phyloP scores from a whole-genome alignment of 2,329 filamentous ascomycete genomes.

The Arthroderma uncinatum region DNA sequence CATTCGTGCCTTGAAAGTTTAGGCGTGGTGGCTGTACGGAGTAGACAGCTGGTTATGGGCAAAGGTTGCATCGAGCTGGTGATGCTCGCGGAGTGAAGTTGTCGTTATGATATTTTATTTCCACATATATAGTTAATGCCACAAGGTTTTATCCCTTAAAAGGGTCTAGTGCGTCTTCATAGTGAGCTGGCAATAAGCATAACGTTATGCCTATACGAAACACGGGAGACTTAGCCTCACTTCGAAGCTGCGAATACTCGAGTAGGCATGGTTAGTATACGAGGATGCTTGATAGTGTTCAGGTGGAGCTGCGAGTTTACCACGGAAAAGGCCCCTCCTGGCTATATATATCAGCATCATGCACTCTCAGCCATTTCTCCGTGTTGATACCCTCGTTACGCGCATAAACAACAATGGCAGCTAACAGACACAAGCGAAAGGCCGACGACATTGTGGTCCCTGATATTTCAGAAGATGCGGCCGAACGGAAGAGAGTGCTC shows the following conservation, averaged over 20 bases:
- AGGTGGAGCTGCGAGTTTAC: not conserved
- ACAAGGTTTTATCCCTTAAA: not conserved
- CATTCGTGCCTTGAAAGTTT: not conserved
- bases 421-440: slow-evolving; percentile 15
- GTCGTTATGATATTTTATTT: not conserved
- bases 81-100: not conserved
- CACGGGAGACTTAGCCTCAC: not conserved
- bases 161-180: not conserved
- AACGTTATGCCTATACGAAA: slow-evolving; percentile 8
- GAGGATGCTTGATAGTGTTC: not conserved
- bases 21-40: not conserved
- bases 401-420: not conserved
- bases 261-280: not conserved
- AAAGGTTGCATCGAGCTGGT: not conserved
- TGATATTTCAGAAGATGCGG: slow-evolving; percentile 41
- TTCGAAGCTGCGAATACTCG: not conserved
- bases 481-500: slow-evolving; percentile 43
- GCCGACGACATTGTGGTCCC: slow-evolving; percentile 32
- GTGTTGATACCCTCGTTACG: not conserved
- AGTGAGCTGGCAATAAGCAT: not conserved
- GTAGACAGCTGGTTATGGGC: not conserved
- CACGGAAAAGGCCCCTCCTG: not conserved
- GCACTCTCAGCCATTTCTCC: not conserved
- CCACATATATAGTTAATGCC: not conserved
- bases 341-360: not conserved